Evolutionary conservation across 495 filamentous ascomycete species (phyloP).

Genomic region (Talaromyces adpressus): DNA sequence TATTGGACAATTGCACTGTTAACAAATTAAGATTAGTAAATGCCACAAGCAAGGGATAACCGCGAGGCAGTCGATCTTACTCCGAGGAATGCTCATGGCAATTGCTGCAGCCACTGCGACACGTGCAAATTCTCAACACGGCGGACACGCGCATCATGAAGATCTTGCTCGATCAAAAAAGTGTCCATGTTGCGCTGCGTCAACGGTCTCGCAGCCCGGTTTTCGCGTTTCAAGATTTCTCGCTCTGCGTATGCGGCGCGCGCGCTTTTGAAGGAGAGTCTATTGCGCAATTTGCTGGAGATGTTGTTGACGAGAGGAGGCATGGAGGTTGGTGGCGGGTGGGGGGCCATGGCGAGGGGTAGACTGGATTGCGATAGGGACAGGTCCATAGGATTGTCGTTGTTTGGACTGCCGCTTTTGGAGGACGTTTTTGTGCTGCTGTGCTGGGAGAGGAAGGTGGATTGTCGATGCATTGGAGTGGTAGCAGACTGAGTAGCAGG

Average conservation of each 20-base stretch:
- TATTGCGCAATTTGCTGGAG: constrained; percentile 25
- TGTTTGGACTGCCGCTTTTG: neutral
- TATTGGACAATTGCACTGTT: neutral
- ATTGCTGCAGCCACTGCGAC: constrained; percentile 60
- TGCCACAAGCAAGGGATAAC: neutral
- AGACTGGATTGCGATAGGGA: constrained; percentile 1
- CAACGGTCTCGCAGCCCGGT: constrained; percentile 33
- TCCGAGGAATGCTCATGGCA: constrained; percentile 29
- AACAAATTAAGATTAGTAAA: neutral
- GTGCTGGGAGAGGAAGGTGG: neutral
- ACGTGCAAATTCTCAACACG: constrained; percentile 54
- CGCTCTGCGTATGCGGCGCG: constrained; percentile 33
- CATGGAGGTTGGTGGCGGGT: neutral
- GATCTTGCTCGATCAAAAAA: constrained; percentile 34
- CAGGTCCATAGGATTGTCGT: neutral
- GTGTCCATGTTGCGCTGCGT: constrained; percentile 39
- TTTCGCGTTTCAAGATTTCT: constrained; percentile 34
- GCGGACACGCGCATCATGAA: constrained; percentile 52
- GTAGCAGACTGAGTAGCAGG: neutral
- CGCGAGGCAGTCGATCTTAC: neutral
- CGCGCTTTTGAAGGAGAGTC: constrained; percentile 26
- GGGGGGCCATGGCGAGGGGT: neutral
- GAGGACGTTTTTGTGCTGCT: neutral
- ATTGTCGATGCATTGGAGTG: neutral
- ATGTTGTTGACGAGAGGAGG: constrained; percentile 15